Percentiles rank a stretch among this genome's conserved stretches.
Evolutionary conservation across 306 rosid genomes (phyloP).

Genomic region (Crataegus laevigata): DNA sequence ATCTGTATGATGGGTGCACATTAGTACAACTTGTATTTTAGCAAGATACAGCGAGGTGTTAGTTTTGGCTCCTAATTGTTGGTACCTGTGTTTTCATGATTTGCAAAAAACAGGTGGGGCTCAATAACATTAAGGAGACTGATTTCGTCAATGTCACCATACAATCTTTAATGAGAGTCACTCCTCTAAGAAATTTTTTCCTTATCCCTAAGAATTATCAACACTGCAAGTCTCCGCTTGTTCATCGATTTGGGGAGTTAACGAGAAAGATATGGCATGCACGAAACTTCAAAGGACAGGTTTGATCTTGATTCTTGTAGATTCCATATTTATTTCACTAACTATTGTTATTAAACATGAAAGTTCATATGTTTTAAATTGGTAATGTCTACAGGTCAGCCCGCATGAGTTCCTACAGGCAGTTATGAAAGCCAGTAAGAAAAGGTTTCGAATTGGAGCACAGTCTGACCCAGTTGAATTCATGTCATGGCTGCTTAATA

Average conservation of each 20-base stretch:
- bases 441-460: conserved; percentile 73
- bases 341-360: not conserved
- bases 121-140: conserved; percentile 92
- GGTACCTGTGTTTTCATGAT: not conserved
- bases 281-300: conserved; percentile 96
- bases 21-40: not conserved
- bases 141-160: conserved; percentile 97
- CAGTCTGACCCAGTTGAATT: conserved; percentile 98
- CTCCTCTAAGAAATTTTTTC: conserved; percentile 87
- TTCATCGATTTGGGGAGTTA: conserved; percentile 93
- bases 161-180: conserved; percentile 92
- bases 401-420: conserved; percentile 97
- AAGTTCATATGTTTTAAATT: conserved; percentile 9
- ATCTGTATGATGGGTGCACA: not conserved
- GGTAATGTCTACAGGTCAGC: conserved; percentile 59
- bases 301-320: conserved; percentile 27
- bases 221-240: conserved; percentile 82
- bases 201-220: conserved; percentile 84
- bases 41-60: not conserved
- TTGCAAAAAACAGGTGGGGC: conserved; percentile 59
- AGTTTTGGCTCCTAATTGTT: conserved; percentile 7
- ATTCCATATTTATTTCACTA: not conserved
- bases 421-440: conserved; percentile 96
- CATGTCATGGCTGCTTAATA: conserved; percentile 95
- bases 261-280: conserved; percentile 98